phyloP scores from a whole-genome alignment of 257 asterid species.

The Verbena officinalis region DNA sequence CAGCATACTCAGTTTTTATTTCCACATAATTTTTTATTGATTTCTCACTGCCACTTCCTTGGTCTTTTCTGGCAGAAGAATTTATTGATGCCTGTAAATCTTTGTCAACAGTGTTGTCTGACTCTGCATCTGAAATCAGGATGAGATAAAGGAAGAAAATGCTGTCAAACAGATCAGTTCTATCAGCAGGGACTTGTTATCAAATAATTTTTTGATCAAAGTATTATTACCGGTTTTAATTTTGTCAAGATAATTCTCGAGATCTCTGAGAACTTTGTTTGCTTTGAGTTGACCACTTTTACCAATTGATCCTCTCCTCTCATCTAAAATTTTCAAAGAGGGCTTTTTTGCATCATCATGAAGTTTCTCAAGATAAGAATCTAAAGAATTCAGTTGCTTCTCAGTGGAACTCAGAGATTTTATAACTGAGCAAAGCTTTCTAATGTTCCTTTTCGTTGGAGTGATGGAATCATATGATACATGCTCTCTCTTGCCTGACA shows the following conservation, averaged over 20 bases:
- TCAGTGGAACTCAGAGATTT: slow-evolving; percentile 43
- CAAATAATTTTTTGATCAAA: too few species aligned
- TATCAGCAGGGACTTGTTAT: neutral
- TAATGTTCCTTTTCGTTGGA: too few species aligned
- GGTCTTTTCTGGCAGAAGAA: slow-evolving; percentile 28
- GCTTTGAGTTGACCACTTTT: slow-evolving; percentile 33
- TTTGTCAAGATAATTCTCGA: slow-evolving; percentile 51
- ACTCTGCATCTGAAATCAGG: slow-evolving; percentile 49
- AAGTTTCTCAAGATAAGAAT: slow-evolving; percentile 63
- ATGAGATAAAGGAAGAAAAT: too few species aligned
- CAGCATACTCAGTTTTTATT: slow-evolving; percentile 35
- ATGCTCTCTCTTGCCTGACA: too few species aligned
- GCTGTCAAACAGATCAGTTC: slow-evolving; percentile 7
- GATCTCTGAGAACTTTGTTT: slow-evolving; percentile 42
- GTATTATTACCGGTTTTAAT: slow-evolving; percentile 37
- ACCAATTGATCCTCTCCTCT: slow-evolving; percentile 27
- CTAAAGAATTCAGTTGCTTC: slow-evolving; percentile 65
- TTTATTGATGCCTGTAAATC: slow-evolving; percentile 33
- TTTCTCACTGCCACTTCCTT: slow-evolving; percentile 31
- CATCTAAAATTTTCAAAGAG: slow-evolving; percentile 25
- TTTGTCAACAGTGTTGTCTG: slow-evolving; percentile 30
- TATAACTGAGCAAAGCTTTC: slow-evolving; percentile 30
- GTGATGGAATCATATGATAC: too few species aligned
- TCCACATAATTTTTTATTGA: slow-evolving; percentile 36
- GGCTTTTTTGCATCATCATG: slow-evolving; percentile 35